Conservation (phyloP, 345 rosid species). For the Sisymbrium irio region DNA sequence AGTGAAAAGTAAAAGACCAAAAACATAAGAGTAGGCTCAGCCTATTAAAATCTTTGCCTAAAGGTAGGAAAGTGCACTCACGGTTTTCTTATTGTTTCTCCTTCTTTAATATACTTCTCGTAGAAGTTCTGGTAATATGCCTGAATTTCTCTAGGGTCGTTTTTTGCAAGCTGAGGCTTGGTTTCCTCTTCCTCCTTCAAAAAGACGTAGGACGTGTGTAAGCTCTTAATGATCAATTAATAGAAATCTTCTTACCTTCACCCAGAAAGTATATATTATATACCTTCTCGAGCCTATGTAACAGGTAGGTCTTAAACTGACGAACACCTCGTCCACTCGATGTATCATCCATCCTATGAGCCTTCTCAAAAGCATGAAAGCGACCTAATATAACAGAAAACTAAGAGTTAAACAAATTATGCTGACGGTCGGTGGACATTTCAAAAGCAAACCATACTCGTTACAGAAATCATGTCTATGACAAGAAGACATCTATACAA, state of each 20-base stretch:
- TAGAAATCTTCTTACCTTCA: not conserved
- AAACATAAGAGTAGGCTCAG: slow-evolving; percentile 17
- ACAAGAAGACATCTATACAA: not conserved
- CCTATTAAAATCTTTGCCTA: not conserved
- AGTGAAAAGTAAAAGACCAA: slow-evolving; percentile 24
- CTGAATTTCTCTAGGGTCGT: slow-evolving; percentile 66
- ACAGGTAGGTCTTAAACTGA: slow-evolving; percentile 83
- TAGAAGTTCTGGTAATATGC: slow-evolving; percentile 61
- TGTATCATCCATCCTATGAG: slow-evolving; percentile 64
- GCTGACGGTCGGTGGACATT: no score
- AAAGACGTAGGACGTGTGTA: slow-evolving; percentile 17
- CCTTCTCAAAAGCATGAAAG: slow-evolving; percentile 87
- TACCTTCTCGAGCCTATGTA: slow-evolving; percentile 85
- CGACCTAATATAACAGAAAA: slow-evolving; percentile 51
- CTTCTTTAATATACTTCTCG: slow-evolving; percentile 57
- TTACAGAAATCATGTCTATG: not conserved
- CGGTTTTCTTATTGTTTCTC: slow-evolving; percentile 66
- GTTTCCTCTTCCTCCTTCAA: slow-evolving; percentile 65
- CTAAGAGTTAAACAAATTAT: no score
- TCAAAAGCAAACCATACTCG: not conserved
- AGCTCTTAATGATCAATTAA: not conserved
- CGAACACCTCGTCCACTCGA: slow-evolving; percentile 84
- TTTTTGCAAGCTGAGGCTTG: slow-evolving; percentile 43
- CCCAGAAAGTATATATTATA: slow-evolving; percentile 30
- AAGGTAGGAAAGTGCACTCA: slow-evolving; percentile 41